Percentiles rank a stretch among this genome's conserved stretches.
phyloP scores from a whole-genome alignment of 2,329 filamentous ascomycete genomes.

The Epichloe bromicola region DNA sequence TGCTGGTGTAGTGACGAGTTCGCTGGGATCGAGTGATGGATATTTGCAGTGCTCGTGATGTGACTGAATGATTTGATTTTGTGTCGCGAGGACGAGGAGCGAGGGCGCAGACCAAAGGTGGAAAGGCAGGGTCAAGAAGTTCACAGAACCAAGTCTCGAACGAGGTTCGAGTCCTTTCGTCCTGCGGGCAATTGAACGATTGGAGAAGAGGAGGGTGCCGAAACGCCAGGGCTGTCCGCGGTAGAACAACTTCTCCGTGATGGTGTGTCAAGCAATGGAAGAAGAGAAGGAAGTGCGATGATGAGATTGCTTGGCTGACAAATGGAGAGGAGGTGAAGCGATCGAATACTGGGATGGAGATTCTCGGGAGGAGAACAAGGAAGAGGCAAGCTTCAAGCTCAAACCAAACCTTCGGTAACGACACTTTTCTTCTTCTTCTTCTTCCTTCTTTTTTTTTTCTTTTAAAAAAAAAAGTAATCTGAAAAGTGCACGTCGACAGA shows the following conservation, averaged over 20 bases:
- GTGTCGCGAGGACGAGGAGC: conserved; percentile 19
- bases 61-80: conserved; percentile 15
- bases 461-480: neutral
- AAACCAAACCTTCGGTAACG: conserved; percentile 18
- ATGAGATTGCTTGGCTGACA: conserved; percentile 19
- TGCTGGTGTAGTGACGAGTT: conserved; percentile 61
- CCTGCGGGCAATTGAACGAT: conserved; percentile 13
- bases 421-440: neutral
- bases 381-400: conserved; percentile 26
- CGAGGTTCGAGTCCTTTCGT: neutral
- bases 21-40: conserved; percentile 26
- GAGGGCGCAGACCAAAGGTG: conserved; percentile 19
- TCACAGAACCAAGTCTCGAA: conserved; percentile 12
- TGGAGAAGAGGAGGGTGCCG: conserved; percentile 2
- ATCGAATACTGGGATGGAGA: conserved; percentile 21
- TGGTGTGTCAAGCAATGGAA: conserved; percentile 11
- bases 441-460: neutral
- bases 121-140: conserved; percentile 18
- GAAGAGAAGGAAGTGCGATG: conserved; percentile 18
- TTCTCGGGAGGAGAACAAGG: conserved; percentile 23
- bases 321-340: conserved; percentile 21
- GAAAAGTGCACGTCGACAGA: neutral
- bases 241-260: conserved; percentile 4
- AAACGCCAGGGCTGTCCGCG: conserved; percentile 6
- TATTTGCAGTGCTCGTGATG: conserved; percentile 28